These are phyloP conservation scores for Knufia fluminis DNA, from an alignment of 2,329 filamentous ascomycete species.

Conservation along the genomic window DNA sequence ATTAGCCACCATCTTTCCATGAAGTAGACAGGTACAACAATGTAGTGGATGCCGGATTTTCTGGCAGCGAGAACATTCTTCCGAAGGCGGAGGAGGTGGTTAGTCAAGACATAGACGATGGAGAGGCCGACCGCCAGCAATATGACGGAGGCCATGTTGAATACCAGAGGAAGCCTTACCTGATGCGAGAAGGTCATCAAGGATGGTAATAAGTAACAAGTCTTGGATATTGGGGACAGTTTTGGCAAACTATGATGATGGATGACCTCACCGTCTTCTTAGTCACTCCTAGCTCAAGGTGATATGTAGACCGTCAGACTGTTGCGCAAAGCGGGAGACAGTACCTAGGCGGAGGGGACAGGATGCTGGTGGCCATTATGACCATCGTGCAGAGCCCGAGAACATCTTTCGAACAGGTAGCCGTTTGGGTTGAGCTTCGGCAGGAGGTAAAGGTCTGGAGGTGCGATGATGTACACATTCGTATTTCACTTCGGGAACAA, in stretches of 20 bases:
- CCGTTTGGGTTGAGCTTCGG: background rate
- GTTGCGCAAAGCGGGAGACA: no score
- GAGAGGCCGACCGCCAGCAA: slow-evolving; percentile 11
- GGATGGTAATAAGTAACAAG: background rate
- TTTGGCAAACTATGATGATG: no score
- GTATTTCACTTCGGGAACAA: background rate
- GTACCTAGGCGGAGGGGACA: no score
- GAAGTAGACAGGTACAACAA: slow-evolving; percentile 23
- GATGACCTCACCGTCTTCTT: no score
- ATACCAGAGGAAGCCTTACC: background rate
- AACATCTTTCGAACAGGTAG: background rate
- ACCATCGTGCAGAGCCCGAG: no score
- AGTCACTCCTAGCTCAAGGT: no score
- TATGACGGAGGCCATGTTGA: slow-evolving; percentile 4
- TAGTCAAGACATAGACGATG: background rate
- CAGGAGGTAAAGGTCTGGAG: background rate
- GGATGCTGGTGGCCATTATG: no score
- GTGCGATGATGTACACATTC: background rate
- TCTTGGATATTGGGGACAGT: background rate
- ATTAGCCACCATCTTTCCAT: slow-evolving; percentile 40
- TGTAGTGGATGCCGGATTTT: slow-evolving; percentile 25
- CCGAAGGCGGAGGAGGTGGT: background rate
- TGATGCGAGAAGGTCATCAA: background rate
- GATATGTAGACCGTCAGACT: no score
- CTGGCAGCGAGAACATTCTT: slow-evolving; percentile 22